Conservation (phyloP, 1,284 basidiomycete species). For the Malassezia restricta region DNA sequence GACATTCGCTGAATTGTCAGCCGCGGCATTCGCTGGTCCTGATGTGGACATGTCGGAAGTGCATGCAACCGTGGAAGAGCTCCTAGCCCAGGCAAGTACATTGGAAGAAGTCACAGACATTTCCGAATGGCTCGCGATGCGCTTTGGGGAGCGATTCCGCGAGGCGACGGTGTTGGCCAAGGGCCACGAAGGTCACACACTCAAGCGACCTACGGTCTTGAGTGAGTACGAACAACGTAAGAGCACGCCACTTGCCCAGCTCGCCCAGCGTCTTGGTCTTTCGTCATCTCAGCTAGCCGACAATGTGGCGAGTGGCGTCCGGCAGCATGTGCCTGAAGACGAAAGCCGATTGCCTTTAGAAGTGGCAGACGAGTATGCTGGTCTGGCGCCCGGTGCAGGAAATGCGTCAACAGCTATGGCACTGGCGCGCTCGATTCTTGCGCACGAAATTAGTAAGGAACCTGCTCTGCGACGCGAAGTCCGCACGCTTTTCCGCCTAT, state of each 20-base stretch:
- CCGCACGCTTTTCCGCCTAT: slow-evolving; percentile 62
- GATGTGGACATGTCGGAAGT: not conserved
- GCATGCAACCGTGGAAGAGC: slow-evolving; percentile 22
- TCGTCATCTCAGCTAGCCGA: slow-evolving; percentile 64
- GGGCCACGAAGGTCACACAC: slow-evolving; percentile 32
- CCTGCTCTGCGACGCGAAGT: slow-evolving; percentile 72
- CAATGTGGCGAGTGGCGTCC: slow-evolving; percentile 58
- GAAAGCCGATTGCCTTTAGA: slow-evolving; percentile 21
- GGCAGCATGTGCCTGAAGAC: slow-evolving; percentile 56
- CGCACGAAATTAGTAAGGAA: slow-evolving; percentile 84
- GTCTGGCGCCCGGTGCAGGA: slow-evolving; percentile 20
- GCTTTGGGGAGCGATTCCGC: slow-evolving; percentile 52
- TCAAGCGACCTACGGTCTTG: slow-evolving; percentile 71
- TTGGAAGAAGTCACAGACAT: slow-evolving; percentile 85
- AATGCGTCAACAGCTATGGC: slow-evolving; percentile 27
- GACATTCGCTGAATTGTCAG: slow-evolving; percentile 48
- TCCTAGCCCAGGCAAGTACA: slow-evolving; percentile 47
- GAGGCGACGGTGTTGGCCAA: slow-evolving; percentile 28
- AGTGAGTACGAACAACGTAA: slow-evolving; percentile 75
- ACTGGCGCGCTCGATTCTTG: slow-evolving; percentile 66
- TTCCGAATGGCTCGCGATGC: slow-evolving; percentile 78
- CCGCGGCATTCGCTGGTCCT: slow-evolving; percentile 58
- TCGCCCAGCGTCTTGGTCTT: slow-evolving; percentile 71
- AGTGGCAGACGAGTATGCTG: slow-evolving; percentile 40
- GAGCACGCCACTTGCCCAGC: slow-evolving; percentile 60